Evolutionary conservation across 257 asterid species (phyloP).

Genomic region (Solanum arcanum): DNA sequence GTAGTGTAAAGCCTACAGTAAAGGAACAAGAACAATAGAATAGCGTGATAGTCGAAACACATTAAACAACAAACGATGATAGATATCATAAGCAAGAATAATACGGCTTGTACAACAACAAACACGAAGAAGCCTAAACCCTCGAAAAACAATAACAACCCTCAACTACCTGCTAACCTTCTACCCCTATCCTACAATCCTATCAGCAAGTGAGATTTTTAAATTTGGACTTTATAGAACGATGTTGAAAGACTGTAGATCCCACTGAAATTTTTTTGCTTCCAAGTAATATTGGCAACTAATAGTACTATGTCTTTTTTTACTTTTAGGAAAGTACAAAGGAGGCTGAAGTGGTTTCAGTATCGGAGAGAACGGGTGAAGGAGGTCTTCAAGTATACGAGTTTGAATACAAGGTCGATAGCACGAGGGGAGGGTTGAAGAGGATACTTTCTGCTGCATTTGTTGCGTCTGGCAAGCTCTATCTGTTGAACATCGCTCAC

Average conservation of each 20-base stretch:
- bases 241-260: background rate
- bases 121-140: background rate
- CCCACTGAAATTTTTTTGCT: background rate
- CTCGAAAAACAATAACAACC: background rate
- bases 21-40: background rate
- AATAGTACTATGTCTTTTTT: background rate
- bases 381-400: slow-evolving; percentile 75
- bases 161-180: background rate
- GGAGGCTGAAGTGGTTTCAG: slow-evolving; percentile 71
- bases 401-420: slow-evolving; percentile 82
- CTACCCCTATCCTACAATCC: background rate
- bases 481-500: slow-evolving; percentile 60
- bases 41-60: background rate
- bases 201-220: background rate
- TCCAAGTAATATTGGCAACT: background rate
- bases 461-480: slow-evolving; percentile 69
- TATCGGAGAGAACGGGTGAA: slow-evolving; percentile 50
- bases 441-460: slow-evolving; percentile 88
- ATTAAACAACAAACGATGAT: background rate
- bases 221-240: background rate
- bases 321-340: slow-evolving; percentile 67
- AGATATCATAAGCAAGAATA: background rate
- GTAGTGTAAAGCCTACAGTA: background rate
- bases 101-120: accelerated
- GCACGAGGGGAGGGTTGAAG: slow-evolving; percentile 86